Evolutionary conservation across 768 basidiomycete species (phyloP), one percentile per base, ranked within the genome.

Genomic region (Rhizopogon vinicolor): DNA sequence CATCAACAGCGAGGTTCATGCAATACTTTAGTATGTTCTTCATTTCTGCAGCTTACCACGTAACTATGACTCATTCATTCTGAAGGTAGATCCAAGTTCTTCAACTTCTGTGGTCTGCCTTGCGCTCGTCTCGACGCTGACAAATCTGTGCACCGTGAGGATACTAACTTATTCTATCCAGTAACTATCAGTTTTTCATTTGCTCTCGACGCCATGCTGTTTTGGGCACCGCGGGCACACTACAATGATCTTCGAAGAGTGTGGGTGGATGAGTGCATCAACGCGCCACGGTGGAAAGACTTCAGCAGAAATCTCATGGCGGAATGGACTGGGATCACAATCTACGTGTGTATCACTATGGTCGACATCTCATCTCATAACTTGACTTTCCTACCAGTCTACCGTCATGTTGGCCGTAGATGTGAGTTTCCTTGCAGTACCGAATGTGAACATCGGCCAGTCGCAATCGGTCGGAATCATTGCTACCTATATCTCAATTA

Each of bases 341-440:
- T 79, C 33, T 77, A 75, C 53, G 82, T 82, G 48, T 28, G 77
- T 35, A 13, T 9, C 22, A 22, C 19, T 7, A 16, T n/a, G 28
- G 8, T 9, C 37, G 7, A 35, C 5, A 2, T 33, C 3, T 7
- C 4, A 3, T 10, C 43, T 18, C 5, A 14, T 14, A 44, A 25
- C 12, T 18, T 39, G 12, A 41, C 35, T n/a, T 16, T 28, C 43
- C 16, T 12, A n/a, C 41, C 9, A 82, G 80, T 73, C 72, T 1
- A 78, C 78, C 2, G 78, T 82, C 7, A 64, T 83, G 39, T 64
- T 83, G 7, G 76, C 75, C 16, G 78, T 78, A 3, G 81, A 82
- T 51, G 76, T 84, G 1, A 76, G 75, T 0, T 81, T 82, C 60
- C 63, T 84, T 9, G 76, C 79, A 9, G 80, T 84, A n/a, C 75